phyloP scores from a whole-genome alignment of 306 rosid species.

The Parietaria judaica region DNA sequence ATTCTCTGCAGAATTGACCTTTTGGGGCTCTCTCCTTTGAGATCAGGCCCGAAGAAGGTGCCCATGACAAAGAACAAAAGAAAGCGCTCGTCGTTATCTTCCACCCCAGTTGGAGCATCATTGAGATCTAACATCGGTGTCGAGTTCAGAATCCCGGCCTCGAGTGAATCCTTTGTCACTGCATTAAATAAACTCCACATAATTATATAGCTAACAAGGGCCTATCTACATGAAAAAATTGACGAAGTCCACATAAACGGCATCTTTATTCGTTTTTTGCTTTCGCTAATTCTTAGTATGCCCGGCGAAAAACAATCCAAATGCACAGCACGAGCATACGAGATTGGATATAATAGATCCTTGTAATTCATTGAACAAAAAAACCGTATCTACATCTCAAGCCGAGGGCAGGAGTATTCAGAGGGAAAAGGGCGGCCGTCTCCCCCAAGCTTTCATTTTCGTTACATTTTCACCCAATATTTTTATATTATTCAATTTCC shows the following conservation, averaged over 20 bases:
- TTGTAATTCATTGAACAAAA: background rate
- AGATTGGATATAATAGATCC: background rate
- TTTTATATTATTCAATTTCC: too few relatives aligned
- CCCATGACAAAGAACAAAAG: constrained; percentile 50
- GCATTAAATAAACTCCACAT: background rate
- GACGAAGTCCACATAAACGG: background rate
- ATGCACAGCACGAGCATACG: background rate
- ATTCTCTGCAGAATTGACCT: constrained; percentile 53
- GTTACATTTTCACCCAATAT: too few relatives aligned
- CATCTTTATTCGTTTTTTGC: background rate
- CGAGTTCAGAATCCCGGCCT: constrained; percentile 16
- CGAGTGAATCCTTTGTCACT: constrained; percentile 18
- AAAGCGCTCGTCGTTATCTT: constrained; percentile 35
- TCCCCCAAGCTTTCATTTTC: too few relatives aligned
- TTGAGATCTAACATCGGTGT: constrained; percentile 2
- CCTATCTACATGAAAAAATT: too few relatives aligned
- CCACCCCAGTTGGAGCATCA: constrained; percentile 11
- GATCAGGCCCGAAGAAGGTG: constrained; percentile 55
- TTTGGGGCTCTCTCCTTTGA: constrained; percentile 28
- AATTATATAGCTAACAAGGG: background rate
- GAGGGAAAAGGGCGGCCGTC: too few relatives aligned
- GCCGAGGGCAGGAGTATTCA: too few relatives aligned
- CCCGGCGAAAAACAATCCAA: background rate
- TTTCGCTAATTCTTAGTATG: background rate
- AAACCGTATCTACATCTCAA: background rate